Percentiles rank a stretch among this genome's conserved stretches.
These are phyloP conservation scores for Carpinus viminea DNA, from an alignment of 306 rosid species.

Conservation along the genomic window DNA sequence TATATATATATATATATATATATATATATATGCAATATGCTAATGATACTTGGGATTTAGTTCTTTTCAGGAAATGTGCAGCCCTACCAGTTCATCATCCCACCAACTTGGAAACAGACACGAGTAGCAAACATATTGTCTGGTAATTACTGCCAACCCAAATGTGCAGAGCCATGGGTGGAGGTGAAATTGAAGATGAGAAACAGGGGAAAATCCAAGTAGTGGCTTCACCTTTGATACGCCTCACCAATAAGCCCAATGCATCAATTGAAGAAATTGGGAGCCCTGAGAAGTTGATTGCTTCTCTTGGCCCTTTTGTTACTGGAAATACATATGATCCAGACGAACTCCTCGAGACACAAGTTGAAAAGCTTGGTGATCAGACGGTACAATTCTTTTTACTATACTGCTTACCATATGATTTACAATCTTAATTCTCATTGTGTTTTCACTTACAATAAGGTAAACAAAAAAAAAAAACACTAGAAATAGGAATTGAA, in stretches of 20 bases:
- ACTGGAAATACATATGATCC: constrained; percentile 85
- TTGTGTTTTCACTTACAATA: neutral
- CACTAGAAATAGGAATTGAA: neutral
- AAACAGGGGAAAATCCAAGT: constrained; percentile 89
- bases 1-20: constrained; percentile 17
- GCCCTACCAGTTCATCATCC: constrained; percentile 90
- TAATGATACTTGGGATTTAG: constrained; percentile 67
- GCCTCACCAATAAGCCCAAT: constrained; percentile 85
- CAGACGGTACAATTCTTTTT: constrained; percentile 57
- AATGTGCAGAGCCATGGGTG: constrained; percentile 99
- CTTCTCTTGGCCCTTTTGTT: constrained; percentile 95
- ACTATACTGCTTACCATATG: neutral
- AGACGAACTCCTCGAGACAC: constrained; percentile 80
- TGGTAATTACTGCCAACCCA: constrained; percentile 99
- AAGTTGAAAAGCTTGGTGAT: constrained; percentile 77
- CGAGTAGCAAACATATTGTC: constrained; percentile 91
- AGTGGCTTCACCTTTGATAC: constrained; percentile 90
- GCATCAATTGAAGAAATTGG: constrained; percentile 94
- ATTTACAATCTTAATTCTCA: neutral
- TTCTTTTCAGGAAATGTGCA: constrained; percentile 91
- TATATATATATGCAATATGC: constrained; percentile 18
- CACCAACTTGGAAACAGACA: constrained; percentile 89
- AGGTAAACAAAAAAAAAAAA: neutral
- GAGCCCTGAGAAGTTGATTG: constrained; percentile 82
- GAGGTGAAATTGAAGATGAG: constrained; percentile 94